Evolutionary conservation across 345 rosid species (phyloP), one percentile per base, ranked within the genome.

Genomic region (Passiflora organensis): DNA sequence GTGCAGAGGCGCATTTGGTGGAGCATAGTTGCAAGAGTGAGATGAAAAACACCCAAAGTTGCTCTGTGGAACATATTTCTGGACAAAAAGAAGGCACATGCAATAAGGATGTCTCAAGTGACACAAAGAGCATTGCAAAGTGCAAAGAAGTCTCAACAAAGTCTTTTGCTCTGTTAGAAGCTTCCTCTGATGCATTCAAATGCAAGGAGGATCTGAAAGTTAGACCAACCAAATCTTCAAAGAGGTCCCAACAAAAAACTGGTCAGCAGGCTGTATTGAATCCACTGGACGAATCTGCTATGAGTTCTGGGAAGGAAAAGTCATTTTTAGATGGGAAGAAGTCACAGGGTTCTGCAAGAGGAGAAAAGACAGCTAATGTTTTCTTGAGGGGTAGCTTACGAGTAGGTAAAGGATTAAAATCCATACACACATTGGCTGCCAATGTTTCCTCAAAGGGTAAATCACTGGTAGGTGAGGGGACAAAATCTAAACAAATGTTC

Each of bases 301-400:
- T 48, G 50, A 36, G 55, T 58, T 49, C 22, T 51, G 45, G 49
- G 60, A 75, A 73, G 70, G 70, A 58, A 44, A 77, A 65, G 60
- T 58, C 53, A 39, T 63, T 51, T 16, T 5, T 38, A 48, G 59
- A 54, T 63, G 64, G 51, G 36, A 75, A 72, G 62, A 78, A 76
- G 72, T 72, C 73, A 42, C 82, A 62, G 51, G 53, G 62, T 24
- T 39, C 50, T 13, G 57, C 60, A 68, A 64, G 60, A 39, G 55
- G 65, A 16, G 36, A 51, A 58, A 51, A 51, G 15, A 13, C 58
- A 4, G 43, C 51, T 50, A 44, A 21, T 50, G 6, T 56, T 44
- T 41, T 20, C 19, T 0, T 20, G 18, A 62, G 42, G 37, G 46
- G 34, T 21, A 73, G 71, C 41, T 51, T 66, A 53, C 51, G 61